A percentile compares a stretch with the other conserved stretches of the same genome.
Conservation (phyloP, 805 yeast genomes). For the Teunomyces pallodes region DNA sequence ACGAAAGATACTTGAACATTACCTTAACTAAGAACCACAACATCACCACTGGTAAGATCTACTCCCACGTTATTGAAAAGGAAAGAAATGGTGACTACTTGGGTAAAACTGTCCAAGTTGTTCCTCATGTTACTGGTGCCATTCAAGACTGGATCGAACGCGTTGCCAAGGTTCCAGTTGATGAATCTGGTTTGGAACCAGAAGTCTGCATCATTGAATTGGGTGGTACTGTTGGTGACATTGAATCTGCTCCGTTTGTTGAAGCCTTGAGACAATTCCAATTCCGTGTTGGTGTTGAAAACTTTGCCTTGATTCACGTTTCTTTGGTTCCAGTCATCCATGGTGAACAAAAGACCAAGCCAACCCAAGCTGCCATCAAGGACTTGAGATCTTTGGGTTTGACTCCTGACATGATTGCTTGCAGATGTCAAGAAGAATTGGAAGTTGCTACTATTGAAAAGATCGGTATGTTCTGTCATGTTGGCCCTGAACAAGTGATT, state of each 20-base stretch:
- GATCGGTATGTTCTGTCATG: constrained; percentile 98
- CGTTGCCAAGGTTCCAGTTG: constrained; percentile 90
- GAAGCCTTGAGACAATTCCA: constrained; percentile 99
- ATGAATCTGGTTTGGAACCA: constrained; percentile 81
- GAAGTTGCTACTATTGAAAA: constrained; percentile 86
- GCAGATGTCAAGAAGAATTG: constrained; percentile 86
- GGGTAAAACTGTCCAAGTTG: constrained; percentile 99
- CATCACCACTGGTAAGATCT: constrained; percentile 97
- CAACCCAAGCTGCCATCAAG: constrained; percentile 98
- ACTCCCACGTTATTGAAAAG: constrained; percentile 87
- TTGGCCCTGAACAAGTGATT: constrained; percentile 95
- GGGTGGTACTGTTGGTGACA: constrained; percentile 99
- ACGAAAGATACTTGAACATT: constrained; percentile 93
- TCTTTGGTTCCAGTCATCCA: constrained; percentile 96
- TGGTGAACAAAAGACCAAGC: constrained; percentile 98
- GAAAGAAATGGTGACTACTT: constrained; percentile 97
- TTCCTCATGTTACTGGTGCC: constrained; percentile 95
- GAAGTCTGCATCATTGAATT: constrained; percentile 96
- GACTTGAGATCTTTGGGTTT: constrained; percentile 94
- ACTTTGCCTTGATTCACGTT: constrained; percentile 94
- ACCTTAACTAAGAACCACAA: constrained; percentile 93
- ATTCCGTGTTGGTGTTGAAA: constrained; percentile 91
- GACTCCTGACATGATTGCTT: constrained; percentile 95
- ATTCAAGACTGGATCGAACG: constrained; percentile 98
- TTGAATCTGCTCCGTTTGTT: constrained; percentile 97